A percentile compares a stretch with the other conserved stretches of the same genome.
These are phyloP conservation scores for Aspergillus sp. DNA, from an alignment of 2,329 filamentous ascomycete genomes.

Conservation along the genomic window DNA sequence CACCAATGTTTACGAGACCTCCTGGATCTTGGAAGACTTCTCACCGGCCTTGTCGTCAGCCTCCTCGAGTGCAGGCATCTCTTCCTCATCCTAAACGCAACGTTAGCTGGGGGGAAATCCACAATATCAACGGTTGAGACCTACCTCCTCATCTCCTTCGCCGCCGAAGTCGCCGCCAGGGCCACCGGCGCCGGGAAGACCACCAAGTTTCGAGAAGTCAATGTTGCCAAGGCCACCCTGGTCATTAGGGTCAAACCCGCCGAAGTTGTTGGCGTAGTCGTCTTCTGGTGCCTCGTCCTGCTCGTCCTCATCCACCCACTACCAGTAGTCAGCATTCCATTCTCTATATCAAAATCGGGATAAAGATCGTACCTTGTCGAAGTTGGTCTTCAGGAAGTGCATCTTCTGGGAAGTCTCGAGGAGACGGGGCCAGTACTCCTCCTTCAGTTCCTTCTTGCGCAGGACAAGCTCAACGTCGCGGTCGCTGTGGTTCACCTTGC, in stretches of 20 bases:
- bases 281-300: constrained; percentile 87
- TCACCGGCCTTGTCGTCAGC: constrained; percentile 45
- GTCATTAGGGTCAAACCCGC: constrained; percentile 45
- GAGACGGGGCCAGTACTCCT: constrained; percentile 93
- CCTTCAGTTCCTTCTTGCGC: constrained; percentile 93
- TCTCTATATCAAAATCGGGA: background rate
- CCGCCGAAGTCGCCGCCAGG: constrained; percentile 25
- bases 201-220: constrained; percentile 89
- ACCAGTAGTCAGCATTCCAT: constrained; percentile 17
- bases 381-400: constrained; percentile 98
- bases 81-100: constrained; percentile 58
- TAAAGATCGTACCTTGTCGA: constrained; percentile 72
- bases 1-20: constrained; percentile 30
- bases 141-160: constrained; percentile 43
- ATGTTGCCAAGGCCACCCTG: constrained; percentile 80
- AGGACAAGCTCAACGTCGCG: constrained; percentile 89
- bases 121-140: constrained; percentile 25
- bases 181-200: constrained; percentile 43
- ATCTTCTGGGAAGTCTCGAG: constrained; percentile 86
- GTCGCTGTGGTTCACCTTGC: constrained; percentile 82
- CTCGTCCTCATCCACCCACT: constrained; percentile 98
- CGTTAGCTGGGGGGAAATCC: constrained; percentile 4
- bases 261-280: constrained; percentile 59
- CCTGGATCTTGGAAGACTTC: constrained; percentile 40
- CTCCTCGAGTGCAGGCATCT: constrained; percentile 73